These are phyloP conservation scores for Tuber aestivum DNA, from an alignment of 495 filamentous ascomycete species.

Conservation along the genomic window DNA sequence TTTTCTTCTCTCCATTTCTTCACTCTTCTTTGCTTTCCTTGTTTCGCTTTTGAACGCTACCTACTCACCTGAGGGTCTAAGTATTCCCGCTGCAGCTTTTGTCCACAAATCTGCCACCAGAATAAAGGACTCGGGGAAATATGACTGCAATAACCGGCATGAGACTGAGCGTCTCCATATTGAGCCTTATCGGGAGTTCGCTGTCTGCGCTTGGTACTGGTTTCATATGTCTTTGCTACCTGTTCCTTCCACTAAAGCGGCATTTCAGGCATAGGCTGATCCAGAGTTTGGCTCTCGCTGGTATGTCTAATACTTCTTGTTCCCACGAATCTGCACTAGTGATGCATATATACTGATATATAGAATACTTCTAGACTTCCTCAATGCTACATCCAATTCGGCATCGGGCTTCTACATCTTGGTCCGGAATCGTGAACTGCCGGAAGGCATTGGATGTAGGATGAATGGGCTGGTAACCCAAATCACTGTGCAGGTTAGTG, in stretches of 20 bases:
- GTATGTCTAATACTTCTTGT: neutral
- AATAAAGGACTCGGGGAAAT: neutral
- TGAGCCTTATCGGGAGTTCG: neutral
- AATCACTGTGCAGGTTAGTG: neutral
- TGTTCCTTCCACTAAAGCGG: neutral
- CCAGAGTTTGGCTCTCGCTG: neutral
- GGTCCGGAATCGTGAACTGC: neutral
- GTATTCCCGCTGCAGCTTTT: neutral
- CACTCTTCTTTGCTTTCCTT: neutral
- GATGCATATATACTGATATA: neutral
- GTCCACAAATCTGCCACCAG: neutral
- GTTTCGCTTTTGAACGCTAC: neutral
- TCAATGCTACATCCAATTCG: neutral
- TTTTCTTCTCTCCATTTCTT: neutral
- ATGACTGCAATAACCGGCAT: neutral
- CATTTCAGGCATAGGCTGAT: constrained; percentile 3
- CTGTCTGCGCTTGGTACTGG: neutral
- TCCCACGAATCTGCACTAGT: neutral
- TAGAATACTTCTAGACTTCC: neutral
- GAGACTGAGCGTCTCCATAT: neutral
- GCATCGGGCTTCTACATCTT: neutral
- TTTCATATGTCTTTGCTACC: neutral
- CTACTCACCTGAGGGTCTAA: neutral
- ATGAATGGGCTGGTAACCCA: neutral
- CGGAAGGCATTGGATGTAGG: neutral